A percentile compares a stretch with the other conserved stretches of the same genome.
Evolutionary conservation across 139 green algal species (phyloP).

Genomic region (Haematococcus lacustris): DNA sequence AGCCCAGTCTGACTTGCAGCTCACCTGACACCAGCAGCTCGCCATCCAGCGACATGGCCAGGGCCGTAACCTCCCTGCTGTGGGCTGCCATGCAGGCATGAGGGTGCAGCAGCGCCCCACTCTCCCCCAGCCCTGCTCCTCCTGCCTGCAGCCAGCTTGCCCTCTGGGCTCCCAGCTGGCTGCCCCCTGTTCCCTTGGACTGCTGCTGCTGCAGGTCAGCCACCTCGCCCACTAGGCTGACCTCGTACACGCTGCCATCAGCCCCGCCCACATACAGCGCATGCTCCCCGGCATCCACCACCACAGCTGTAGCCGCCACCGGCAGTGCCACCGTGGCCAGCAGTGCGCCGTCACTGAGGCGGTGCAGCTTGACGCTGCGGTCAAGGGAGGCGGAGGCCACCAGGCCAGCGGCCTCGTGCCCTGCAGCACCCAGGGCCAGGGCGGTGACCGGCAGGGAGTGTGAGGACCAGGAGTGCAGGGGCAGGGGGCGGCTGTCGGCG

Average conservation of each 20-base stretch:
- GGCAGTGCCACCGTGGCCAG: slow-evolving; percentile 57
- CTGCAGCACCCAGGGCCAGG: slow-evolving; percentile 43
- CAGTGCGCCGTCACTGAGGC: slow-evolving; percentile 38
- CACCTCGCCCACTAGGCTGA: slow-evolving; percentile 32
- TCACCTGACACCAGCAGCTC: slow-evolving; percentile 52
- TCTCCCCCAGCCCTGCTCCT: not conserved
- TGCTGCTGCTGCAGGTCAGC: not conserved
- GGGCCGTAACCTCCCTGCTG: slow-evolving; percentile 40
- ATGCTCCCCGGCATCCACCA: slow-evolving; percentile 49
- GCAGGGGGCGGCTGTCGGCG: slow-evolving; percentile 17
- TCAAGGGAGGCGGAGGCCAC: slow-evolving; percentile 67
- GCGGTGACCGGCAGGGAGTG: slow-evolving; percentile 79
- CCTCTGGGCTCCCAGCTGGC: not conserved
- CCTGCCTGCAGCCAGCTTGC: not conserved
- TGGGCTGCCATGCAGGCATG: slow-evolving; percentile 39
- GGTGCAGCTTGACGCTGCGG: slow-evolving; percentile 63
- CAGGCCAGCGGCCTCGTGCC: slow-evolving; percentile 33
- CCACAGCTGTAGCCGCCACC: slow-evolving; percentile 23
- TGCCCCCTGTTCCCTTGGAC: not conserved
- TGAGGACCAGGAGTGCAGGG: slow-evolving; percentile 64
- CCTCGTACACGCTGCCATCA: slow-evolving; percentile 74
- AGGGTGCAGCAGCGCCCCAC: slow-evolving; percentile 1
- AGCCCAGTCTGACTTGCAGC: not conserved
- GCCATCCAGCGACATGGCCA: slow-evolving; percentile 48
- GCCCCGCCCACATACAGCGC: slow-evolving; percentile 62